Evolutionary conservation across 2,329 filamentous ascomycete species (phyloP).

Genomic region (Nemania abortiva): DNA sequence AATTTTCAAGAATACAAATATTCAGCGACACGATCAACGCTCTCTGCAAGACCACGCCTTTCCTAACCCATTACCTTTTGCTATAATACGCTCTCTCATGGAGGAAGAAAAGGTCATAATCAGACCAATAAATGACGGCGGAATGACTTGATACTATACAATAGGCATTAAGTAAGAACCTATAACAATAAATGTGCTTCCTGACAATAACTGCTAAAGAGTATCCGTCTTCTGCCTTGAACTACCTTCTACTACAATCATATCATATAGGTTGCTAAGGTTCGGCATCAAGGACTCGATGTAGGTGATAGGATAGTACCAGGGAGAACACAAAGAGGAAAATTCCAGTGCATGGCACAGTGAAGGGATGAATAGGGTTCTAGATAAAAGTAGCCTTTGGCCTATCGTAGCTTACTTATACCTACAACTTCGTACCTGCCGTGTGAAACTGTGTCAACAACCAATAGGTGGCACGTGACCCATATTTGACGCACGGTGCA

Average conservation of each 20-base stretch:
- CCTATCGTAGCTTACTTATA: background rate
- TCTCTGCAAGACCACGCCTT: background rate
- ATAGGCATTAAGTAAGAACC: background rate
- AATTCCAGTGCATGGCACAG: background rate
- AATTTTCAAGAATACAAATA: constrained; percentile 23
- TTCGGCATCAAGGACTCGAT: background rate
- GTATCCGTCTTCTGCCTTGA: background rate
- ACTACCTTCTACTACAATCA: background rate
- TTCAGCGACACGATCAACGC: constrained; percentile 21
- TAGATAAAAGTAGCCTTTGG: background rate
- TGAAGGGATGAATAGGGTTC: background rate
- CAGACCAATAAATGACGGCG: background rate
- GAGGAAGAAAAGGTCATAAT: background rate
- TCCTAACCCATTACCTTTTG: background rate
- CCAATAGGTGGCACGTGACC: constrained; percentile 27
- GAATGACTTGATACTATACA: background rate
- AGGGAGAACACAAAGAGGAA: background rate
- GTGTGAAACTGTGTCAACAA: background rate
- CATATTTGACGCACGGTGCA: constrained; percentile 33
- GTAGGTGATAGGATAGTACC: too few species aligned
- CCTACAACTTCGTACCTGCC: background rate
- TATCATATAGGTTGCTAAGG: background rate
- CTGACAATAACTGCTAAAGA: background rate
- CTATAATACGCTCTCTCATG: background rate
- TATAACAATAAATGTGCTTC: background rate